Base-by-base conservation (phyloP, 176 grass and related monocot genomes). In the Cenchrus purpureus region DNA sequence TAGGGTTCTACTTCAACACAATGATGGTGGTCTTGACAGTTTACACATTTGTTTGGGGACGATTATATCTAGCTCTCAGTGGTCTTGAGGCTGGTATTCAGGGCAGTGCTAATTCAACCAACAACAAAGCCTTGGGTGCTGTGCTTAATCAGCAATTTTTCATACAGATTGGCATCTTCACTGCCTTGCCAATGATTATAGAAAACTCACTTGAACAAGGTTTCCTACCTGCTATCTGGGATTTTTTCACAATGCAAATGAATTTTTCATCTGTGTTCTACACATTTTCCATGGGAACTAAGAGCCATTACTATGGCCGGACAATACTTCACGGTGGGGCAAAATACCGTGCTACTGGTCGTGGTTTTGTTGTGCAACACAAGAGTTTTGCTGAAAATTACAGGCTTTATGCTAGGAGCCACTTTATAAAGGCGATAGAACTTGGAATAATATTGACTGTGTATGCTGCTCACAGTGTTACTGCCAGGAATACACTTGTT, bases 261-360 rank as follows among this genome's bases (percentile, higher is more conserved):
- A 89, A 94, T 28, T 92, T 98, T 81, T 77, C 96, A 12, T 98
- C 96, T 15, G n/a, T 94, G 60, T 98, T 98, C 83, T 98, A 95
- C 78, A 98, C 96, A 42, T 98, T 98, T 87, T 98, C 96, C 6
- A 92, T 98, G 96, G 96, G 96, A 74, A 98, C 93, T 43, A 98
- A 95, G 71, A 86, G 80, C 49, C 96, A 98, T 88, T 98, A 95
- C 76, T 98, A 98, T 76, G 96, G 96, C 3, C 89, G 93, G 56
- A 98, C 96, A 45, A 95, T 98, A 82, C 96, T 98, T 94, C 96
- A 98, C 87, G 96, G 96, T 7, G 96, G 96, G 79, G 96, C 96
- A 75, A 98, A 98, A 57, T 95, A 95, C 73, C 87, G 96, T 28
- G 93, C 93, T 86, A 98, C 96, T n/a, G 93, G 96, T 19, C 93